Conservation (phyloP, 202 grass and related monocot genomes). For the Eragrostis tef region DNA sequence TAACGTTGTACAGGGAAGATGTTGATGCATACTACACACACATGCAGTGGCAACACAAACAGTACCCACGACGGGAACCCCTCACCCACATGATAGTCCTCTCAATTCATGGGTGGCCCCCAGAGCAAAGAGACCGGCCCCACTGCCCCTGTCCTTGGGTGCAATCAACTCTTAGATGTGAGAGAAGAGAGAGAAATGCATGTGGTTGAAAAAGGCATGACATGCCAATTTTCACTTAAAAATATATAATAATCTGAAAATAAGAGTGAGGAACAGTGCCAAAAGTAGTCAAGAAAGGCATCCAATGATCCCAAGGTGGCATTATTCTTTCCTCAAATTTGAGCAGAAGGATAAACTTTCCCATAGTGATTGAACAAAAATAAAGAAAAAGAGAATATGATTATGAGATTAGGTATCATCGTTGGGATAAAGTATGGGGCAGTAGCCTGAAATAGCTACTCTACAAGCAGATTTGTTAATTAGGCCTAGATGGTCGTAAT, state of each 20-base stretch:
- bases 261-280: constrained; percentile 29
- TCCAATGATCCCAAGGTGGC: constrained; percentile 52
- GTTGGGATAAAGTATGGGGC: constrained; percentile 29
- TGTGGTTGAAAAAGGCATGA: constrained; percentile 53
- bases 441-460: constrained; percentile 46
- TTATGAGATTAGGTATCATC: constrained; percentile 44
- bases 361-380: constrained; percentile 8
- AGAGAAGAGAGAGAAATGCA: constrained; percentile 20
- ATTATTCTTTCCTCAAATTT: constrained; percentile 36
- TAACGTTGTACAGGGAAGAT: constrained; percentile 28
- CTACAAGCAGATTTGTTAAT: constrained; percentile 46
- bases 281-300: constrained; percentile 54
- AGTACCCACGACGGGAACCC: constrained; percentile 49
- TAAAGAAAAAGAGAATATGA: not conserved
- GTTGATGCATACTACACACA: constrained; percentile 30
- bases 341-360: constrained; percentile 26
- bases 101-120: constrained; percentile 42
- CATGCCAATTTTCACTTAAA: constrained; percentile 47
- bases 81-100: constrained; percentile 46
- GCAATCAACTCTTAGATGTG: constrained; percentile 51
- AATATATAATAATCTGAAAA: not conserved
- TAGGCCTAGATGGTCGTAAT: constrained; percentile 26
- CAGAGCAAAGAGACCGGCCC: not conserved
- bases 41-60: constrained; percentile 51
- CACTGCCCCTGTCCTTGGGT: constrained; percentile 20